These are phyloP conservation scores for Nannizzia gypsea DNA, from an alignment of 2,329 filamentous ascomycete species.

Conservation along the genomic window DNA sequence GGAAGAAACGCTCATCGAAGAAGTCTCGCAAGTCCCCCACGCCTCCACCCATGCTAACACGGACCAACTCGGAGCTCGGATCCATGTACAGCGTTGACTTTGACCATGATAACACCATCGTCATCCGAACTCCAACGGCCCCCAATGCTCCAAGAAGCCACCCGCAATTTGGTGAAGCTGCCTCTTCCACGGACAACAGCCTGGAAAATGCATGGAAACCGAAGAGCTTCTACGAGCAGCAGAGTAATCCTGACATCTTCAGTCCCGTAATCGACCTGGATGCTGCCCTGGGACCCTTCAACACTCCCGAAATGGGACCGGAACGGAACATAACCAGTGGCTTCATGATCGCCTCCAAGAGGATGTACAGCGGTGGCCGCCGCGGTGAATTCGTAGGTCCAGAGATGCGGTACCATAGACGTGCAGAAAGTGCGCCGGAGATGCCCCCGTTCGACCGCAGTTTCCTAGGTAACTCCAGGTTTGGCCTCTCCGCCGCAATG, in stretches of 20 bases:
- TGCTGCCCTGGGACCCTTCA: constrained; percentile 83
- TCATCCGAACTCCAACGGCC: constrained; percentile 35
- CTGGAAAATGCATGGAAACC: constrained; percentile 33
- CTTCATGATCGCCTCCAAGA: constrained; percentile 31
- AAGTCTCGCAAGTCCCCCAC: constrained; percentile 29
- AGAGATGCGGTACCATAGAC: constrained; percentile 40
- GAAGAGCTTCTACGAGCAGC: constrained; percentile 34
- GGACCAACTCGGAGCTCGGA: constrained; percentile 32
- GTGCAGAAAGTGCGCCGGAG: constrained; percentile 39
- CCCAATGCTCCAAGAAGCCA: constrained; percentile 21
- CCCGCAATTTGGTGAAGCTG: constrained; percentile 6
- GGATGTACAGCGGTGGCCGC: constrained; percentile 40
- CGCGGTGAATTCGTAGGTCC: constrained; percentile 36
- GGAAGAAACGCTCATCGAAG: constrained; percentile 35
- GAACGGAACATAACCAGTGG: constrained; percentile 23
- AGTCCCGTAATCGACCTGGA: constrained; percentile 87
- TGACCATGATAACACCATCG: constrained; percentile 39
- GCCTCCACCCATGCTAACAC: constrained; percentile 34
- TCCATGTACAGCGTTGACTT: constrained; percentile 37
- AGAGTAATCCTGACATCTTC: constrained; percentile 49
- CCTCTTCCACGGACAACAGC: constrained; percentile 12
- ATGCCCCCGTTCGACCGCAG: constrained; percentile 39
- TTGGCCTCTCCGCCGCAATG: constrained; percentile 29
- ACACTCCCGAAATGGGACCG: constrained; percentile 47
- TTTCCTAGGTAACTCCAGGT: constrained; percentile 26